Percentiles rank a stretch among this genome's conserved stretches.
phyloP scores from a whole-genome alignment of 2,329 filamentous ascomycete species.

The Emmonsiellopsis sp. region DNA sequence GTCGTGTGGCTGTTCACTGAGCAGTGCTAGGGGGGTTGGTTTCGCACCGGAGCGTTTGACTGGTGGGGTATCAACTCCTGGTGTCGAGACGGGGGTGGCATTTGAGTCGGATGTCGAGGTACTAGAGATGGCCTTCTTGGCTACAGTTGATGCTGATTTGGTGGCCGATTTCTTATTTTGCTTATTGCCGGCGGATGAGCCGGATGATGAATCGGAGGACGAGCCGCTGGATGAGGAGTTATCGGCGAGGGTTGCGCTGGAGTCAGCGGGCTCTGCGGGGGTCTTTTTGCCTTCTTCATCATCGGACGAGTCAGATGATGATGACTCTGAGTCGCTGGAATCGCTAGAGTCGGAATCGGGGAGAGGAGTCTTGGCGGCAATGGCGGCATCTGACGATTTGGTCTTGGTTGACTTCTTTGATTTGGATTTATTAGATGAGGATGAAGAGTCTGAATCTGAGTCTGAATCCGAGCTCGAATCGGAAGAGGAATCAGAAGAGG shows the following conservation, averaged over 20 bases:
- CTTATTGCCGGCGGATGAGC: constrained; percentile 15
- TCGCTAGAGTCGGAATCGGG: constrained; percentile 22
- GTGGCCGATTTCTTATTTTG: constrained; percentile 12
- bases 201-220: constrained; percentile 2
- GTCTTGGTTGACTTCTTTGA: constrained; percentile 16
- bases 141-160: constrained; percentile 23
- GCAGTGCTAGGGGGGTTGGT: constrained; percentile 68
- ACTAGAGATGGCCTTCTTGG: constrained; percentile 12
- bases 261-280: constrained; percentile 18
- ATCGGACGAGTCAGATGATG: constrained; percentile 9
- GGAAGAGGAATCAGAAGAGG: constrained; percentile 2
- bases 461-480: constrained; percentile 29
- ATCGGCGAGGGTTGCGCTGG: constrained; percentile 20
- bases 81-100: constrained; percentile 35
- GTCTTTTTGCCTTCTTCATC: neutral
- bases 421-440: constrained; percentile 16
- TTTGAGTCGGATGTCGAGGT: constrained; percentile 35
- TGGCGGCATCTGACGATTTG: constrained; percentile 7
- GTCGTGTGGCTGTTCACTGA: constrained; percentile 57
- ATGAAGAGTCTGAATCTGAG: constrained; percentile 17
- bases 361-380: constrained; percentile 26
- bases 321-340: constrained; percentile 7
- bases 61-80: constrained; percentile 21
- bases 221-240: constrained; percentile 14
- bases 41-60: constrained; percentile 41